A percentile compares a stretch with the other conserved stretches of the same genome.
phyloP scores from a whole-genome alignment of 371 early-diverging fungal species.

The Sporodiniella umbellata region DNA sequence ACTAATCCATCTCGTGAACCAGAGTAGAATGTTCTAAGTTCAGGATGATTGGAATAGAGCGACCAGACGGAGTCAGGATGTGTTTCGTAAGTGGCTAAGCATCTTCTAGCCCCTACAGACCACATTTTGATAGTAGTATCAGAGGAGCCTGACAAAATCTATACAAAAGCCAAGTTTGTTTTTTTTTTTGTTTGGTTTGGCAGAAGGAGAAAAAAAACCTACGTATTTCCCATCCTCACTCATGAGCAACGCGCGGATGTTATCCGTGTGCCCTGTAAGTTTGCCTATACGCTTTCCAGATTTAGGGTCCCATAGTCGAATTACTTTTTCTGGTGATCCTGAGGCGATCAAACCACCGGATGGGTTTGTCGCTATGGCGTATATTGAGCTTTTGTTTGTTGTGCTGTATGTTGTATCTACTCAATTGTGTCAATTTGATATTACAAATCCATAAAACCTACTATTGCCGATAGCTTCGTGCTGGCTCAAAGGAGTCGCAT shows the following conservation, averaged over 20 bases:
- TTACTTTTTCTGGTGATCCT: conserved; percentile 89
- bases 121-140: conserved; percentile 91
- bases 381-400: conserved; percentile 67
- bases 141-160: conserved; percentile 87
- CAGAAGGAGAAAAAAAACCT: conserved; percentile 21
- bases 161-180: conserved; percentile 3
- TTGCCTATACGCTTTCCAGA: conserved; percentile 69
- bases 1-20: conserved; percentile 90
- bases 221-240: conserved; percentile 87
- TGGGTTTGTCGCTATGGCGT: conserved; percentile 72
- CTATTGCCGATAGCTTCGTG: conserved; percentile 13
- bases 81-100: conserved; percentile 81
- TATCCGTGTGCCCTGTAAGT: conserved; percentile 92
- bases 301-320: conserved; percentile 88
- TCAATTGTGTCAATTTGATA: neutral
- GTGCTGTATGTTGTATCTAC: conserved; percentile 36
- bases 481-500: conserved; percentile 13
- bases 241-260: conserved; percentile 83
- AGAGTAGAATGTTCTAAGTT: conserved; percentile 85
- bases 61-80: conserved; percentile 90
- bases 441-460: neutral
- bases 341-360: conserved; percentile 69
- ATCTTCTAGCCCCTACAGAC: conserved; percentile 85
- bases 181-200: no score
- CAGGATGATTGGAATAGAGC: conserved; percentile 79